Base-by-base conservation (phyloP, 139 green algal species). In the Chlamydomonas incerta region DNA sequence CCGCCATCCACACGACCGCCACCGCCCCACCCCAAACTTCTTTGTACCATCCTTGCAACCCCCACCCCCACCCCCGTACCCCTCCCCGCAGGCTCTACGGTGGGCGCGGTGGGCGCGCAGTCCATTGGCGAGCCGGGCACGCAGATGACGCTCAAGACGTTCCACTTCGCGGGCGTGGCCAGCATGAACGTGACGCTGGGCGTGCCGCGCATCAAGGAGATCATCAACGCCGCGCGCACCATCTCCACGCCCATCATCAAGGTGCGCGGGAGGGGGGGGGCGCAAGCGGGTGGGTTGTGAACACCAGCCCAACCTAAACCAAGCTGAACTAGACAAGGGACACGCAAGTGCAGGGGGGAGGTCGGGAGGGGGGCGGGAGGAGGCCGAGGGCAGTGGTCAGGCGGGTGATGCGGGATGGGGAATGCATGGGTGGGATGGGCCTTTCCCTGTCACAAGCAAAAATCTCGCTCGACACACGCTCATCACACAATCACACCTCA, bases 131-230 rank as follows among this genome's bases (percentile, higher is more conserved):
- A 99, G 91, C 97, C 97, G 0, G 97, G 97, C 75, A 99, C 97
- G 23, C 97, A 99, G 93, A 99, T 99, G 97, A 99, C 97, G 28
- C 94, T 99, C 33, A 99, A 99, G 90, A 99, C 95, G 31, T 99
- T 99, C 89, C 97, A 99, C 89, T 99, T 99, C 93, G 97, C 97
- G 15, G 97, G 97, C 10, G 97, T 99, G 65, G 97, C 97, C 5
- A 94, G 80, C 88, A 99, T 99, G 97, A 99, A 99, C 91, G 93
- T 99, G 62, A 99, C 97, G 28, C 87, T 92, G 81, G 97, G 97
- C 31, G 97, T 99, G 81, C 97, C 97, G 1, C 95, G 97, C 81
- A 98, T 99, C 90, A 99, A 99, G 93, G 97, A 99, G 92, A 99
- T 99, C 92, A 99, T 99, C 92, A 99, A 99, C 90, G 97, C 95